phyloP scores from a whole-genome alignment of 2,329 filamentous ascomycete genomes.

The Catunica adiposa region DNA sequence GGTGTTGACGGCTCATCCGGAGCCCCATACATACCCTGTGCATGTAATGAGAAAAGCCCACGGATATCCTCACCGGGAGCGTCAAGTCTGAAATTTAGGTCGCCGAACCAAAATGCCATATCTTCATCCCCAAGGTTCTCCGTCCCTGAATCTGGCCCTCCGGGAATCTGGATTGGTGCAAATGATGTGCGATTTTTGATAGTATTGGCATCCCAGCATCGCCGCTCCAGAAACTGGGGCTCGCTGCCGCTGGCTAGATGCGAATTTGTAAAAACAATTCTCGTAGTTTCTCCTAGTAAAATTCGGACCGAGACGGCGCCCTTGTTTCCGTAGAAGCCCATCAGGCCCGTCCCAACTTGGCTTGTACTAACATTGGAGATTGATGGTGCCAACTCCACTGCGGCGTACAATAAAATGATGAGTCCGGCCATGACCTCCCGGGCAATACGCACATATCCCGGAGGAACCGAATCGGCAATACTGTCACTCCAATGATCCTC shows the following conservation, averaged over 20 bases:
- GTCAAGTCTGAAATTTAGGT: conserved; percentile 85
- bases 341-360: conserved; percentile 71
- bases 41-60: conserved; percentile 66
- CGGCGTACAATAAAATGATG: conserved; percentile 70
- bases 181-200: conserved; percentile 64
- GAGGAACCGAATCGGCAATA: conserved; percentile 55
- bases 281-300: conserved; percentile 75
- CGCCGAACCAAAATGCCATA: conserved; percentile 90
- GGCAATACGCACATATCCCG: conserved; percentile 58
- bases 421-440: conserved; percentile 78
- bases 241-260: conserved; percentile 82
- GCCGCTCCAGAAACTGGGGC: conserved; percentile 56
- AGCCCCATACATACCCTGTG: conserved; percentile 57
- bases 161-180: conserved; percentile 49
- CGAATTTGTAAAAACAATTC: conserved; percentile 76
- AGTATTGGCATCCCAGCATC: conserved; percentile 80
- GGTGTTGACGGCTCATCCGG: conserved; percentile 12
- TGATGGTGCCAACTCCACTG: conserved; percentile 54
- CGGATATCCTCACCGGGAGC: conserved; percentile 82
- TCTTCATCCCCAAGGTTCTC: conserved; percentile 76
- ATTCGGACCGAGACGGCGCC: conserved; percentile 71
- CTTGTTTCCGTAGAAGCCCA: conserved; percentile 94
- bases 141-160: conserved; percentile 47
- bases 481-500: conserved; percentile 68
- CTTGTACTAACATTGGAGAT: conserved; percentile 70